Percentiles rank a stretch among this genome's conserved stretches.
Conservation (phyloP, 352 stramenopile species). For the Phytophthora megakarya region DNA sequence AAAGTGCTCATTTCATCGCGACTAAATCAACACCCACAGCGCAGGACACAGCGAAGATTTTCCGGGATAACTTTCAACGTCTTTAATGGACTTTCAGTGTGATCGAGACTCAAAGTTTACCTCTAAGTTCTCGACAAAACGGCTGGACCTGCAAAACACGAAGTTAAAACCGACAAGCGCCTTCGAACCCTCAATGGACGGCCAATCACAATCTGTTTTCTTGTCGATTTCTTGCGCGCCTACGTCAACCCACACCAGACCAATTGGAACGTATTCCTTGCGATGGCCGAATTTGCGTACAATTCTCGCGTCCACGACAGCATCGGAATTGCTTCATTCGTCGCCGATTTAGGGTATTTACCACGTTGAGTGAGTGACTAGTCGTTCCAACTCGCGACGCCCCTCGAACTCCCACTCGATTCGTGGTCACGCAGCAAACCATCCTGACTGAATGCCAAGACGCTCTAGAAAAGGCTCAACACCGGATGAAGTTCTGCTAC, state of each 20-base stretch:
- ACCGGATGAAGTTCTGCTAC: constrained; percentile 10
- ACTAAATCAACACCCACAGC: constrained; percentile 4
- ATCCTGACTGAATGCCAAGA: constrained; percentile 11
- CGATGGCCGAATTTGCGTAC: constrained; percentile 10
- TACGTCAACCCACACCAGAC: constrained; percentile 5
- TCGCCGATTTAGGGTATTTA: neutral
- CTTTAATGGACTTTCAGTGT: neutral
- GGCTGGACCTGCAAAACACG: neutral
- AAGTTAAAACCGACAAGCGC: constrained; percentile 2
- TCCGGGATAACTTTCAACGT: neutral
- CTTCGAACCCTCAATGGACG: constrained; percentile 16
- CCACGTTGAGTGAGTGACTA: constrained; percentile 9
- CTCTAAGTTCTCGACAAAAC: neutral
- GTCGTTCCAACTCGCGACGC: neutral
- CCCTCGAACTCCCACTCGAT: neutral
- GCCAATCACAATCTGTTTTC: constrained; percentile 3
- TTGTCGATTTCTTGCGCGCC: constrained; percentile 7
- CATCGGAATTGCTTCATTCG: neutral
- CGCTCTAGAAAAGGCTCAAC: constrained; percentile 10
- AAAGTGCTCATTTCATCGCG: constrained; percentile 10
- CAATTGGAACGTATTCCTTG: constrained; percentile 7
- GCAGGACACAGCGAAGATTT: neutral
- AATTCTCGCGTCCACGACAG: constrained; percentile 3
- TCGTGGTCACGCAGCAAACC: neutral
- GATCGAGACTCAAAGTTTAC: constrained; percentile 17